A percentile compares a stretch with the other conserved stretches of the same genome.
Conservation (phyloP, 2,329 filamentous ascomycete species). For the Chaetomium olivaceum region DNA sequence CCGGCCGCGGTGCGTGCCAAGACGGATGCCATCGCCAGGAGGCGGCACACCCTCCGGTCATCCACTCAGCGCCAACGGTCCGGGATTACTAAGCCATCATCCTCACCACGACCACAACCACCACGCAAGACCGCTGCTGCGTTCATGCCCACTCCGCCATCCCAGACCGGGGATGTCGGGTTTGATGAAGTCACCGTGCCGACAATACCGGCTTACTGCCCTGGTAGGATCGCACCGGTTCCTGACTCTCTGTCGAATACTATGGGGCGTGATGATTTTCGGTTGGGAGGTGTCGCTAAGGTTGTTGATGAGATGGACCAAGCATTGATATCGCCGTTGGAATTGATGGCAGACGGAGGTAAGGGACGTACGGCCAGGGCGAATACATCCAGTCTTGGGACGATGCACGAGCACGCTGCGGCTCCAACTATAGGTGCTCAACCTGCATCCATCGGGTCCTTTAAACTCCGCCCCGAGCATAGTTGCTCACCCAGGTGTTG, state of each 20-base stretch:
- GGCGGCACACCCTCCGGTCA: background rate
- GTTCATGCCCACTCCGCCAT: constrained; percentile 7
- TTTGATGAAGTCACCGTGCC: background rate
- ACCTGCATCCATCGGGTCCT: background rate
- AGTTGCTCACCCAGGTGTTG: background rate
- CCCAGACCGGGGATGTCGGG: constrained; percentile 13
- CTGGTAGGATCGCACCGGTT: background rate
- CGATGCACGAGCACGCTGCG: background rate
- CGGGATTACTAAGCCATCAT: background rate
- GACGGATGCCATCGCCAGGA: background rate
- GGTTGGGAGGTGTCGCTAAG: no score
- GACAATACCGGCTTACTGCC: background rate
- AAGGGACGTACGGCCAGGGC: background rate
- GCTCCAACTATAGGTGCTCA: no score
- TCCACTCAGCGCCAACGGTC: background rate
- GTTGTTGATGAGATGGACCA: background rate
- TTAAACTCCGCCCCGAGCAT: constrained; percentile 1
- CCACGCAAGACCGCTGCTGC: background rate
- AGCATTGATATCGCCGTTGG: background rate
- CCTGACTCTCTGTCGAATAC: background rate
- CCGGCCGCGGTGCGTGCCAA: background rate
- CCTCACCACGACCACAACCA: background rate
- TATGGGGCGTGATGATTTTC: background rate
- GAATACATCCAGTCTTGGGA: background rate
- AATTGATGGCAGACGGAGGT: background rate